Percentiles rank a stretch among this genome's conserved stretches.
phyloP scores from a whole-genome alignment of 176 grass and related monocot species.

The Carex parvula region DNA sequence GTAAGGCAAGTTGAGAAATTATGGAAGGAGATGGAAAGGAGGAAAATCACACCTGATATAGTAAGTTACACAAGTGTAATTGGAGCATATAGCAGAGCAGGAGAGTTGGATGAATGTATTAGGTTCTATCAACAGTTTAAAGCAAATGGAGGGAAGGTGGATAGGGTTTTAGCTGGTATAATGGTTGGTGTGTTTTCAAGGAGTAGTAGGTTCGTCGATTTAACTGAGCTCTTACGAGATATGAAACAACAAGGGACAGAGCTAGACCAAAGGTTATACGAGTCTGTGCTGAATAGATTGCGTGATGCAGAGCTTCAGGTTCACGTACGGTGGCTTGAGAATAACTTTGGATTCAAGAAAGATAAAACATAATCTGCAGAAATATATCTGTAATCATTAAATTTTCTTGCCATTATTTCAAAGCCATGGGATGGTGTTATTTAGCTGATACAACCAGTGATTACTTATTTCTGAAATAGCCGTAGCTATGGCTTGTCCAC shows the following conservation, averaged over 20 bases:
- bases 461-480: background rate
- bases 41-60: constrained; percentile 53
- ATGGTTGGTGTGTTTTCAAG: constrained; percentile 78
- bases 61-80: constrained; percentile 78
- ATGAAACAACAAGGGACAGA: constrained; percentile 21
- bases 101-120: constrained; percentile 59
- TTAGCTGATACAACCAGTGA: background rate
- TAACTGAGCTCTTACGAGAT: constrained; percentile 58
- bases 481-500: background rate
- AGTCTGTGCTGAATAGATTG: constrained; percentile 56
- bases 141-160: constrained; percentile 50
- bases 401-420: background rate
- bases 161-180: constrained; percentile 59
- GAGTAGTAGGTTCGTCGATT: constrained; percentile 54
- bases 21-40: constrained; percentile 79
- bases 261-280: constrained; percentile 62
- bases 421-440: background rate
- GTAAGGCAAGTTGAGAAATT: constrained; percentile 79
- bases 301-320: constrained; percentile 64
- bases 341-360: constrained; percentile 51
- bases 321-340: constrained; percentile 60
- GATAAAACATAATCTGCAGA: constrained; percentile 62
- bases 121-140: constrained; percentile 63
- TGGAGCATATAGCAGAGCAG: constrained; percentile 58
- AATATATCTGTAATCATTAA: background rate